Conservation (phyloP, 495 filamentous ascomycete genomes). For the Daldinia decipiens region DNA sequence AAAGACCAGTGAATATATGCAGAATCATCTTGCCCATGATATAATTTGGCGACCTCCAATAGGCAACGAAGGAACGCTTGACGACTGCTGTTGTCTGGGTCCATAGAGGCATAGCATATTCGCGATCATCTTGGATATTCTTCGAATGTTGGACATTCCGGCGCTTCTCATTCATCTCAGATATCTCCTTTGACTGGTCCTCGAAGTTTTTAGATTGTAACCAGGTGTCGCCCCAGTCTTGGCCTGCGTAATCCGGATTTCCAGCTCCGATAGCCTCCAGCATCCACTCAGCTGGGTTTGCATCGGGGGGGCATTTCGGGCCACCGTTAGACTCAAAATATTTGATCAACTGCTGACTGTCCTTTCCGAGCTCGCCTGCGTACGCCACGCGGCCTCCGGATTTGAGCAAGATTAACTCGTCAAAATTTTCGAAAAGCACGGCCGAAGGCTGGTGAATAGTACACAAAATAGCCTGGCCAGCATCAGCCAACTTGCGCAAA, state of each 20-base stretch:
- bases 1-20: constrained; percentile 59
- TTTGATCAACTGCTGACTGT: constrained; percentile 50
- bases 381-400: constrained; percentile 75
- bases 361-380: constrained; percentile 66
- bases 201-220: constrained; percentile 71
- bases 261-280: constrained; percentile 74
- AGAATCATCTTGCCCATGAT: constrained; percentile 68
- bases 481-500: constrained; percentile 70
- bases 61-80: constrained; percentile 72
- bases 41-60: constrained; percentile 78
- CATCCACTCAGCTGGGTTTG: constrained; percentile 86
- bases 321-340: constrained; percentile 73
- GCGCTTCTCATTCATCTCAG: constrained; percentile 49
- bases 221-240: constrained; percentile 84
- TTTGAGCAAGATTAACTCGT: constrained; percentile 73
- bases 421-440: constrained; percentile 76
- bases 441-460: constrained; percentile 84
- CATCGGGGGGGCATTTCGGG: constrained; percentile 67
- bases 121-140: constrained; percentile 48
- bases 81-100: constrained; percentile 59
- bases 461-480: constrained; percentile 74
- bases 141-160: constrained; percentile 38
- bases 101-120: constrained; percentile 43
- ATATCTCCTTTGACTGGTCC: constrained; percentile 61
- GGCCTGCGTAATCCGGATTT: constrained; percentile 60